Evolutionary conservation across 148 eudicot genomes (phyloP).

Genomic region (Arctostaphylos glauca): DNA sequence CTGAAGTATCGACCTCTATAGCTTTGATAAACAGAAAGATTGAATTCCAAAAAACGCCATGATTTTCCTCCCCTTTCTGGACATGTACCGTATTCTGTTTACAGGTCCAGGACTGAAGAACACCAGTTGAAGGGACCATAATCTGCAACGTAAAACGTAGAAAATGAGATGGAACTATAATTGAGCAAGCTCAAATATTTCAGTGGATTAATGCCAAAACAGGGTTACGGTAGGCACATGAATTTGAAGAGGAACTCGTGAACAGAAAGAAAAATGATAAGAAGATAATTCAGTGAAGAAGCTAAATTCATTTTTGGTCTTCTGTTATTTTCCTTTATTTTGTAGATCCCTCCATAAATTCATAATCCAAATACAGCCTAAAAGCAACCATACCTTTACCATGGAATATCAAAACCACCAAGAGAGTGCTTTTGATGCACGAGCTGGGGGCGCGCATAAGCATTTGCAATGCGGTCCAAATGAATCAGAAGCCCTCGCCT

Average conservation of each 20-base stretch:
- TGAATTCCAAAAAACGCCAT: neutral
- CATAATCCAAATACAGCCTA: neutral
- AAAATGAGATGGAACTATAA: neutral
- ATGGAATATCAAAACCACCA: neutral
- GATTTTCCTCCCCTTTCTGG: neutral
- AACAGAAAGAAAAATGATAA: neutral
- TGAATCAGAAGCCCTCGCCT: constrained; percentile 8
- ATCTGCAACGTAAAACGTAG: neutral
- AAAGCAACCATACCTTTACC: neutral
- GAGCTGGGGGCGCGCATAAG: neutral
- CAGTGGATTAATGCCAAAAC: neutral
- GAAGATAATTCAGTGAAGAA: neutral
- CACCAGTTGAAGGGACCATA: constrained; percentile 2
- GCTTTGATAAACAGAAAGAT: neutral
- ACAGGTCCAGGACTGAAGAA: neutral
- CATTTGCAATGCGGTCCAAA: neutral
- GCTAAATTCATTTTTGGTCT: neutral
- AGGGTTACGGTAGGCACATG: neutral
- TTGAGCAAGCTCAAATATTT: neutral
- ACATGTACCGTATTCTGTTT: neutral
- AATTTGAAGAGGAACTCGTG: neutral
- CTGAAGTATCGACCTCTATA: neutral
- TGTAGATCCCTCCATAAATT: neutral
- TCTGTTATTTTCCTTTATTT: neutral
- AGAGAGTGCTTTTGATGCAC: neutral